Base-by-base conservation (phyloP, 768 basidiomycete genomes). In the Pleurotus salmoneostramineus region DNA sequence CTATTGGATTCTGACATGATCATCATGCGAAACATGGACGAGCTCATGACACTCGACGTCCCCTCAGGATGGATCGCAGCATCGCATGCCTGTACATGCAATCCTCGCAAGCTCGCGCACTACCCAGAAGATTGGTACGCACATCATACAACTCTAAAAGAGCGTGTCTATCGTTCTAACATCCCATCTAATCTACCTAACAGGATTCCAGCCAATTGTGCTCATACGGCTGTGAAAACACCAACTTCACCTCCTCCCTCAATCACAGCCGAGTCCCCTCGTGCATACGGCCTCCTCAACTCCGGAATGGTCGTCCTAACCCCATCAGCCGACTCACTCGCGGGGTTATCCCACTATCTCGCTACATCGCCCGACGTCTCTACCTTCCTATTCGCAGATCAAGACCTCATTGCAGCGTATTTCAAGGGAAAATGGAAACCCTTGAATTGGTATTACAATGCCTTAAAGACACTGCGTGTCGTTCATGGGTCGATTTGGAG, bases 141-240 rank as follows among this genome's bases (percentile, higher is more conserved):
- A 12, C 32, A 10, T 52, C 68, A 75, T 49, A 10, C 10, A 8
- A 11, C 50, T 36, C 32, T 31, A 27, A 27, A n/a, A 3, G 21
- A 27, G 21, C 21, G 21, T 27, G 3, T 7, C 48, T 56, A 14
- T 47, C 33, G 49, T 44, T 50, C 5, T 31, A 34, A 17, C 40
- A 57, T 50, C 10, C 27, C 57, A 27, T 27, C 21, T 50, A 27
- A 51, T 57, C 50, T 67, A 15, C 64, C 64, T 32, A n/a, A 49
- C 63, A 98, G 96, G 96, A 79, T 84, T 40, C 95, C 96, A n/a
- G 85, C 75, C 59, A 98, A 98, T 66, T 99, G 96, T 71, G 85
- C 90, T 17, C 87, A 93, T 69, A 87, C 89, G 3, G 72, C 74
- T 6, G 81, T 83, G 32, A 62, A 76, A 34, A 75, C 74, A 37